phyloP scores from a whole-genome alignment of 352 stramenopile species.

The Globisporangium cederbergense region DNA sequence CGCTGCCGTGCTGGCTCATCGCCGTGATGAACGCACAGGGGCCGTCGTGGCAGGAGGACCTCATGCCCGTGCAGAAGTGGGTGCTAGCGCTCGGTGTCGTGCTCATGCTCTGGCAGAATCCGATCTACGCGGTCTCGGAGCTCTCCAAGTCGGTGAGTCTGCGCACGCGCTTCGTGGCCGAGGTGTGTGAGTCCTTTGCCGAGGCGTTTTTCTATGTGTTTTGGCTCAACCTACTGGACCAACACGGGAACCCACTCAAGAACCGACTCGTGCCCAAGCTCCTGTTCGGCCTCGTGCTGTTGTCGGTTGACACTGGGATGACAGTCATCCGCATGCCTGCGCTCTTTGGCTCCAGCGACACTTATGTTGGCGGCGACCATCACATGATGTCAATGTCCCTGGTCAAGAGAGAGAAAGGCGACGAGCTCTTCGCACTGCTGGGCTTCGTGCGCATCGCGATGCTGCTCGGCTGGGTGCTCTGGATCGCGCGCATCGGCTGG shows the following conservation, averaged over 20 bases:
- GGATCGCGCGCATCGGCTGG: constrained; percentile 59
- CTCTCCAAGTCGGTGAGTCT: constrained; percentile 50
- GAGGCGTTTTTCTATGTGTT: constrained; percentile 77
- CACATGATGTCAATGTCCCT: background rate
- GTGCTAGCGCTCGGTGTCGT: constrained; percentile 63
- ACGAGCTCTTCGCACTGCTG: constrained; percentile 64
- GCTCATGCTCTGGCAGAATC: constrained; percentile 82
- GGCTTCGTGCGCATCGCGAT: constrained; percentile 58
- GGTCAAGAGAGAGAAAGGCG: constrained; percentile 22
- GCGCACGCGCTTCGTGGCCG: constrained; percentile 62
- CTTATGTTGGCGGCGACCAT: background rate
- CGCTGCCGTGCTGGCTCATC: constrained; percentile 72
- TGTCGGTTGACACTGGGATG: constrained; percentile 56
- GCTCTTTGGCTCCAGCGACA: constrained; percentile 27
- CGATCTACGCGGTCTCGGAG: constrained; percentile 62
- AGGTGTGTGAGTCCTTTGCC: constrained; percentile 64
- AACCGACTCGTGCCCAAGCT: constrained; percentile 28
- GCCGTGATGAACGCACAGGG: constrained; percentile 51
- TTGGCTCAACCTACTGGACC: constrained; percentile 81
- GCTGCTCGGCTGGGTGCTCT: constrained; percentile 67
- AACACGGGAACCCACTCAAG: constrained; percentile 27
- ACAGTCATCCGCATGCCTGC: constrained; percentile 63
- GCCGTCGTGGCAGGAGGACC: constrained; percentile 36
- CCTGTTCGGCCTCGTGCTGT: constrained; percentile 38
- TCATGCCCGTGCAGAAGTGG: constrained; percentile 72